Evolutionary conservation across 805 yeast genomes (phyloP), one percentile per base, ranked within the genome.

Genomic region (Zygosaccharomyces gambellarensis): DNA sequence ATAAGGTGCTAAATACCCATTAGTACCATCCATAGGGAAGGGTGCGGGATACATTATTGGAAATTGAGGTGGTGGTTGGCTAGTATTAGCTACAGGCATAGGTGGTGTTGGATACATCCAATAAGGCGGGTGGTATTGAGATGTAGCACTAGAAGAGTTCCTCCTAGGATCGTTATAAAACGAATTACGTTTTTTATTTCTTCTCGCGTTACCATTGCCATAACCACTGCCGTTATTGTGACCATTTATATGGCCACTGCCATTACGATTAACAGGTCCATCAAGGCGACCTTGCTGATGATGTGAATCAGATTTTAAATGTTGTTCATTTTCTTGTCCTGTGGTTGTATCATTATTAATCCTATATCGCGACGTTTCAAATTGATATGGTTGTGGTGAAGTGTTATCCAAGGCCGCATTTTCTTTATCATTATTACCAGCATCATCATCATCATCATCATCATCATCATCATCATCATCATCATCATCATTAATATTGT

Each of bases 311-410:
- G 43, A 48, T 41, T 53, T 53, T 5, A 53, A 50, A 10, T 50
- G 50, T 39, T 47, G 48, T 12, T 48, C 48, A 30, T 43, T 32
- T 38, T 29, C 31, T 45, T 32, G 31, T 6, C 23, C 31, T 4
- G 34, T 11, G 5, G 30, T 4, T 25, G 23, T 5, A 11, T n/a
- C 45, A 8, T 28, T 32, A 27, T 51, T 47, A 22, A 55, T 49
- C 30, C 45, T 49, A 46, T 52, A 54, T 23, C 63, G 58, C 5
- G 65, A 56, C 28, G 63, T 59, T 43, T 61, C 62, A 36, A 62
- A 57, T 36, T 59, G 55, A 42, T 50, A 50, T 10, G 62, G 65
- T 29, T 56, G 60, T 11, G 62, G 64, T 11, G 65, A 57, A 44
- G 43, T 52, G 29, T 54, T 58, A 28, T 49, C 46, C 28, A n/a